Conservation (phyloP, 2,329 filamentous ascomycete species). For the Aspergillus pseudoviridinutans region DNA sequence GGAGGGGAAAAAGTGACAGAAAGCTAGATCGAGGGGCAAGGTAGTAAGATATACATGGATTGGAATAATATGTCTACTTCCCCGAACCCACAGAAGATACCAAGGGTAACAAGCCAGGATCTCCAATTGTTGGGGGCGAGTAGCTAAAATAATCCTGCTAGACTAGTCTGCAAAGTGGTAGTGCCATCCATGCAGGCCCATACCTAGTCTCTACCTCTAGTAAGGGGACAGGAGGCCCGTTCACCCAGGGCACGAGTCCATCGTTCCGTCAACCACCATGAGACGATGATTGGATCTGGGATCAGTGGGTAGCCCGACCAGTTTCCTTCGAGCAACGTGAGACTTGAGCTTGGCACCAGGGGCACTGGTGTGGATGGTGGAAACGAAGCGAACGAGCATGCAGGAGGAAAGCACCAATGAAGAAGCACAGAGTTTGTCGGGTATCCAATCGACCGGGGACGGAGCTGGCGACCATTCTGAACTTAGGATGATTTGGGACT, state of each 20-base stretch:
- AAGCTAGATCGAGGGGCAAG: conserved; percentile 10
- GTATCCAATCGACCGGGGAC: conserved; percentile 10
- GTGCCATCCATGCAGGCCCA: neutral
- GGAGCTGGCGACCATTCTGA: neutral
- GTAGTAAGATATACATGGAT: conserved; percentile 21
- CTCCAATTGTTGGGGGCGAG: neutral
- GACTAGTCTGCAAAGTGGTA: neutral
- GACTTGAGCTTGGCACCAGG: conserved; percentile 12
- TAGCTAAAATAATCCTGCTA: neutral
- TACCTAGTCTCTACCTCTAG: neutral
- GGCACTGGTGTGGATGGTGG: conserved; percentile 6
- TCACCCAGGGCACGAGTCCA: conserved; percentile 9
- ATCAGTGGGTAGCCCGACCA: conserved; percentile 2
- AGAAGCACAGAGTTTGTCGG: neutral
- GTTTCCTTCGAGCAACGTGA: conserved; percentile 5
- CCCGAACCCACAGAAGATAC: neutral
- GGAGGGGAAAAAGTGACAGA: conserved; percentile 9
- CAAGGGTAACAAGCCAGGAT: neutral
- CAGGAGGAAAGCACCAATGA: conserved; percentile 1
- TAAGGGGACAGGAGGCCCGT: conserved; percentile 16
- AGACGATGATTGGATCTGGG: conserved; percentile 13
- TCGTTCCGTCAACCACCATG: conserved; percentile 1
- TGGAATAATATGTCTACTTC: conserved; percentile 1
- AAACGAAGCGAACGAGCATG: conserved; percentile 2
- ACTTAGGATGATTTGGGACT: neutral